Conservation (phyloP, 768 basidiomycete species). For the Mrakia hoshinonis region DNA sequence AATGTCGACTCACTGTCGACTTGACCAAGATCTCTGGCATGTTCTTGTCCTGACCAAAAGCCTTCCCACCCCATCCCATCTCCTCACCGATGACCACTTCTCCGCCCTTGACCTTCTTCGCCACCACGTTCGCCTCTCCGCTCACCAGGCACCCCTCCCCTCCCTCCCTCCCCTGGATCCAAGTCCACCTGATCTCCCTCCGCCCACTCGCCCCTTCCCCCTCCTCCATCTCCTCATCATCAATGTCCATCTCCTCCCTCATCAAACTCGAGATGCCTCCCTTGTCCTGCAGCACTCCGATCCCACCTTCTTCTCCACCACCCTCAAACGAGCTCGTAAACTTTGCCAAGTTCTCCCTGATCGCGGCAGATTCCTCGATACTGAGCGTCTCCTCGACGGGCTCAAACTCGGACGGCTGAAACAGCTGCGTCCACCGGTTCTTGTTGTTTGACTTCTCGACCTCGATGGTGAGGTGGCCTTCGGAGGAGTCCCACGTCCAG, state of each 20-base stretch:
- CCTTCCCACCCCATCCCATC: slow-evolving; percentile 14
- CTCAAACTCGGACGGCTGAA: slow-evolving; percentile 45
- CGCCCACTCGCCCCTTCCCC: slow-evolving; percentile 44
- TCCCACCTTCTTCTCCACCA: slow-evolving; percentile 58
- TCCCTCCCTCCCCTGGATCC: slow-evolving; percentile 14
- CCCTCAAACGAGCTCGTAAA: slow-evolving; percentile 60
- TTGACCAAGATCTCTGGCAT: slow-evolving; percentile 19
- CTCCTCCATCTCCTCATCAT: slow-evolving; percentile 59
- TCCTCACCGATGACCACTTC: slow-evolving; percentile 10
- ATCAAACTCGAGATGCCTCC: slow-evolving; percentile 60
- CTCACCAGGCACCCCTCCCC: not conserved
- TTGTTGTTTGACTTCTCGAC: slow-evolving; percentile 77
- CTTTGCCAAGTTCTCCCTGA: slow-evolving; percentile 75
- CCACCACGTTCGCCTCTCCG: not conserved
- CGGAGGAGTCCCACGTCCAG: slow-evolving; percentile 76
- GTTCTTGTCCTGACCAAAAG: not conserved
- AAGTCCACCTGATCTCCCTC: slow-evolving; percentile 16
- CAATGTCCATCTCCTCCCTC: slow-evolving; percentile 75
- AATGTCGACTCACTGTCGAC: slow-evolving; percentile 9
- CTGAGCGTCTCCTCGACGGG: slow-evolving; percentile 72
- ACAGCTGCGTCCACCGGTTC: slow-evolving; percentile 79
- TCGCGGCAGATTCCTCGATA: slow-evolving; percentile 66
- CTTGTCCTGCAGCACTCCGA: slow-evolving; percentile 49
- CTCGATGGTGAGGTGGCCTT: slow-evolving; percentile 66
- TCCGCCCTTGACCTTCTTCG: not conserved